phyloP scores from a whole-genome alignment of 1,139 yeast genomes.

The Hansenula lynferdii region DNA sequence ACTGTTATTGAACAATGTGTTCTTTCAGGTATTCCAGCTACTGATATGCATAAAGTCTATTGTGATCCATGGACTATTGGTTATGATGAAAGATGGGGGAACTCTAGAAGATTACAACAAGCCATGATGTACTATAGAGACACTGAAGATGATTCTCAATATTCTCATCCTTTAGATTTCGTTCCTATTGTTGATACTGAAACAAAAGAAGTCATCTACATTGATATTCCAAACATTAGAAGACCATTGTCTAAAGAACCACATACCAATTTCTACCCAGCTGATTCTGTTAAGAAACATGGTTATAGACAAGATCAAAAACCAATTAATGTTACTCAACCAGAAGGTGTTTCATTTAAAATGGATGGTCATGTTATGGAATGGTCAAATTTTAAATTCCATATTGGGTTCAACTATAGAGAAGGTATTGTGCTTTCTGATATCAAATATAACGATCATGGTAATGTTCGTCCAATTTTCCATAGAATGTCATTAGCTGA shows the following conservation, averaged over 20 bases:
- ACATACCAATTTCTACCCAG: conserved; percentile 66
- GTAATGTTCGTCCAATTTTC: conserved; percentile 64
- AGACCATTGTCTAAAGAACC: conserved; percentile 64
- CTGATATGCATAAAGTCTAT: conserved; percentile 65
- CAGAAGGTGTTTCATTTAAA: conserved; percentile 75
- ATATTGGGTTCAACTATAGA: conserved; percentile 79
- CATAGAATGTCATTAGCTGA: conserved; percentile 75
- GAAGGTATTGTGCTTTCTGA: conserved; percentile 81
- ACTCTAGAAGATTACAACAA: conserved; percentile 70
- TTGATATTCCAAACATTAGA: conserved; percentile 73
- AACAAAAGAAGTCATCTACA: conserved; percentile 59
- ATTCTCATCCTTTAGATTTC: conserved; percentile 80
- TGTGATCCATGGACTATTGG: conserved; percentile 89
- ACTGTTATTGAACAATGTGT: conserved; percentile 69
- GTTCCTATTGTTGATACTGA: conserved; percentile 80
- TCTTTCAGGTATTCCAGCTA: conserved; percentile 59
- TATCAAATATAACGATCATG: conserved; percentile 68
- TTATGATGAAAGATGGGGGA: conserved; percentile 81
- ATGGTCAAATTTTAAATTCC: conserved; percentile 76
- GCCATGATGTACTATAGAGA: conserved; percentile 76
- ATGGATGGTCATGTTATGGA: conserved; percentile 64
- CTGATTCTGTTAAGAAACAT: conserved; percentile 52
- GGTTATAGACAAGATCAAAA: conserved; percentile 58
- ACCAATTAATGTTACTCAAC: conserved; percentile 69
- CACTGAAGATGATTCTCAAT: conserved; percentile 77